These are phyloP conservation scores for Aureobasidium uvarum DNA, from an alignment of 2,329 filamentous ascomycete genomes.

Conservation along the genomic window DNA sequence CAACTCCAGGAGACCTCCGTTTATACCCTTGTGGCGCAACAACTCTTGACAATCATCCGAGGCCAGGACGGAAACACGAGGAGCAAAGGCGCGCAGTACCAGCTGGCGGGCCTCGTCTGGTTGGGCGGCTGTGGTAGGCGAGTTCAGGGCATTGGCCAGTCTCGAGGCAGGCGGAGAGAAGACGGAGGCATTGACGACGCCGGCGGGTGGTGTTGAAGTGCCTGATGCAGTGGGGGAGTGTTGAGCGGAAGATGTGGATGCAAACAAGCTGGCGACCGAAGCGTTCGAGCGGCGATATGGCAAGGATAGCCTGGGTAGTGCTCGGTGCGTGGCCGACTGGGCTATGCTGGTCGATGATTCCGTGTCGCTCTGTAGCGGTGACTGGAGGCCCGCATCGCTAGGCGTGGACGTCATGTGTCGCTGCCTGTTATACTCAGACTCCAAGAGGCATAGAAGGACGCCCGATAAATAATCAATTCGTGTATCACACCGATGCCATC, in stretches of 20 bases:
- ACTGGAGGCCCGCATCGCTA: slow-evolving; percentile 60
- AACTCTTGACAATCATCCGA: slow-evolving; percentile 82
- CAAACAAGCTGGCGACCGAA: slow-evolving; percentile 54
- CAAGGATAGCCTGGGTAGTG: slow-evolving; percentile 47
- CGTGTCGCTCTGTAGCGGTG: slow-evolving; percentile 67
- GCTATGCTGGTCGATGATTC: slow-evolving; percentile 56
- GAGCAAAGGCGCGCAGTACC: slow-evolving; percentile 81
- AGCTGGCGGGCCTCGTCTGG: slow-evolving; percentile 60
- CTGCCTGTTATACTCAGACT: neutral
- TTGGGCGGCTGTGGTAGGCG: slow-evolving; percentile 42
- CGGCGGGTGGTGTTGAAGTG: slow-evolving; percentile 44
- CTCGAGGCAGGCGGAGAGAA: slow-evolving; percentile 45
- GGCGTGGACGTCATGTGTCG: slow-evolving; percentile 61
- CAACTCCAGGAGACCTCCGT: slow-evolving; percentile 76
- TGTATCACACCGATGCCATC: neutral
- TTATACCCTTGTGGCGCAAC: slow-evolving; percentile 78
- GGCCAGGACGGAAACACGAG: slow-evolving; percentile 82
- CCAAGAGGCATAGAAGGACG: neutral
- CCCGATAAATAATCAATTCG: neutral
- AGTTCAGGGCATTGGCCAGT: slow-evolving; percentile 43
- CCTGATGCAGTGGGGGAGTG: slow-evolving; percentile 44
- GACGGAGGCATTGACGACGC: slow-evolving; percentile 41
- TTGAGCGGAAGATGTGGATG: slow-evolving; percentile 49
- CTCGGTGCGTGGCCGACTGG: slow-evolving; percentile 59
- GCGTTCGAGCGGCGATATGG: slow-evolving; percentile 55